Percentiles rank a stretch among this genome's conserved stretches.
These are phyloP conservation scores for Yamadazyma kitorensis DNA, from an alignment of 805 yeast species.

Conservation along the genomic window DNA sequence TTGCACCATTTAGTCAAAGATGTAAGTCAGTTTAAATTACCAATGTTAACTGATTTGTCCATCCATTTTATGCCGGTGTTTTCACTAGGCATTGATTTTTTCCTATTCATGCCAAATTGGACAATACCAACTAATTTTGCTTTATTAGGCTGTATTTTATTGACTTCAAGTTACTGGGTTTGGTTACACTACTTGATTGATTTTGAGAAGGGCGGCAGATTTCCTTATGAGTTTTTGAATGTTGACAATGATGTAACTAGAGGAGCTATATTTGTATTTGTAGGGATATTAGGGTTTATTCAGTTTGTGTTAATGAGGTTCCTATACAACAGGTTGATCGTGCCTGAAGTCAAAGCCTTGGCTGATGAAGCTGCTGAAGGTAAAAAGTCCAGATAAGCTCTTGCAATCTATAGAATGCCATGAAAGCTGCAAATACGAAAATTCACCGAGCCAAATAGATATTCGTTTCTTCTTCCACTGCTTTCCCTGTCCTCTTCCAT, in stretches of 20 bases:
- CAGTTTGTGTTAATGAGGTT: conserved; percentile 28
- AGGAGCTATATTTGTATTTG: conserved; percentile 45
- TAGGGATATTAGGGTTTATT: conserved; percentile 33
- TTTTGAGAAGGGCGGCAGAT: conserved; percentile 44
- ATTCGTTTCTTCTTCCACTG: background rate
- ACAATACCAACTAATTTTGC: conserved; percentile 33
- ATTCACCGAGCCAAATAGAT: too few relatives aligned
- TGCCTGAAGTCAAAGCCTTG: too few relatives aligned
- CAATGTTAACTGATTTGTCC: conserved; percentile 50
- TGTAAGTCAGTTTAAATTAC: conserved; percentile 34
- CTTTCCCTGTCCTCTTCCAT: too few relatives aligned
- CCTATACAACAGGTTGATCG: conserved; percentile 19
- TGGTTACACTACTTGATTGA: conserved; percentile 49
- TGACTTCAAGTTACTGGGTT: conserved; percentile 53
- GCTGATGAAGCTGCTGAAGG: too few relatives aligned
- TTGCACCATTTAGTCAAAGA: conserved; percentile 45
- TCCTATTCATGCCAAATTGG: conserved; percentile 49
- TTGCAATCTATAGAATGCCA: too few relatives aligned
- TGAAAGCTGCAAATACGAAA: too few relatives aligned
- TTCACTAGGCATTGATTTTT: conserved; percentile 53
- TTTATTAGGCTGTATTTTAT: conserved; percentile 30
- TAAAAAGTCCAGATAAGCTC: too few relatives aligned
- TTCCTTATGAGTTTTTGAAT: conserved; percentile 69
- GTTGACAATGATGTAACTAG: conserved; percentile 44
- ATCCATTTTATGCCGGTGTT: conserved; percentile 60